These are phyloP conservation scores for Trichoderma aggressivum DNA, from an alignment of 2,329 filamentous ascomycete species.

Conservation along the genomic window DNA sequence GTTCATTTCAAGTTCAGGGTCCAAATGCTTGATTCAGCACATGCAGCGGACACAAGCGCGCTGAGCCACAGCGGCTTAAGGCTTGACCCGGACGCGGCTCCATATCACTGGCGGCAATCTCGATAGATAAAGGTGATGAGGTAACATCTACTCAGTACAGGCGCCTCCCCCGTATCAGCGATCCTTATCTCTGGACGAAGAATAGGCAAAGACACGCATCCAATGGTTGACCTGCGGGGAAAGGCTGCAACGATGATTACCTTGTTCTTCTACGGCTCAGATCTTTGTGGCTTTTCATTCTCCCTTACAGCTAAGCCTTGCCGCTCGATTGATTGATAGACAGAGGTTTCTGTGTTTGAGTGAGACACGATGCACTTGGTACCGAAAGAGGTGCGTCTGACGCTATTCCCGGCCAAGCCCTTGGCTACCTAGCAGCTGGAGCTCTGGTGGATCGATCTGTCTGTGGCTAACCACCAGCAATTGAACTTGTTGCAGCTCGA, in stretches of 20 bases:
- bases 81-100: not conserved
- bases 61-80: not conserved
- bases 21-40: not conserved
- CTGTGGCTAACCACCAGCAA: not conserved
- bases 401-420: not conserved
- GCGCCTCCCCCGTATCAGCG: not conserved
- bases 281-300: not conserved
- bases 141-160: not conserved
- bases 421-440: not conserved
- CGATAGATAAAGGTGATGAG: not conserved
- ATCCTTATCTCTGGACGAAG: not conserved
- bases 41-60: not conserved
- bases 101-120: not conserved
- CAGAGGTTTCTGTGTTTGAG: no score
- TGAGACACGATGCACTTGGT: constrained; percentile 43
- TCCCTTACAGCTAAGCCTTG: not conserved
- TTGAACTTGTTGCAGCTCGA: constrained; percentile 62
- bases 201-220: not conserved
- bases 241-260: not conserved
- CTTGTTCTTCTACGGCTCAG: not conserved
- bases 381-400: constrained; percentile 44
- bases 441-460: not conserved
- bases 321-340: not conserved
- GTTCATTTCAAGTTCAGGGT: not conserved
- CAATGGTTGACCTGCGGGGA: not conserved